Conservation (phyloP, 2,329 filamentous ascomycete genomes). For the Dactylellina parvicollis region DNA sequence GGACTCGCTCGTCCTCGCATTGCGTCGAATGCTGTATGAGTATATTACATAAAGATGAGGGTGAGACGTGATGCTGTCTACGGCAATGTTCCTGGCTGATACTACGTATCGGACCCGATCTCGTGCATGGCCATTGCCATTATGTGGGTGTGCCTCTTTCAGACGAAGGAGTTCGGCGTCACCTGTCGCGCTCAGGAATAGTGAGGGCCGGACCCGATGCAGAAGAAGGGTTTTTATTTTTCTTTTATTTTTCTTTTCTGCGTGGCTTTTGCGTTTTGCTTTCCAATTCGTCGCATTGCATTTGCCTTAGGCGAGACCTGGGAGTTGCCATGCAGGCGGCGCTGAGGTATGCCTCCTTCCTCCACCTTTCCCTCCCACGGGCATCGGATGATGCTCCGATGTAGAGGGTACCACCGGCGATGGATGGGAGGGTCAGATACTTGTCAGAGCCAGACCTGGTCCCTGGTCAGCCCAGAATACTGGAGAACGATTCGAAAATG, state of each 20-base stretch:
- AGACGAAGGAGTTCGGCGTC: conserved; percentile 41
- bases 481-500: conserved; percentile 52
- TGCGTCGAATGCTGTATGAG: conserved; percentile 7
- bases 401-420: conserved; percentile 48
- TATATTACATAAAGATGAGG: conserved; percentile 25
- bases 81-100: conserved; percentile 2
- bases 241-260: conserved; percentile 15
- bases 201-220: conserved; percentile 13
- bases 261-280: conserved; percentile 36
- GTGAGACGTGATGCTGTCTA: conserved; percentile 3
- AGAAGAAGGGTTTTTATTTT: conserved; percentile 8
- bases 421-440: conserved; percentile 31
- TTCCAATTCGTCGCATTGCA: conserved; percentile 51
- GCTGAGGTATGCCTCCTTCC: conserved; percentile 48
- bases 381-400: conserved; percentile 55
- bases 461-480: conserved; percentile 54
- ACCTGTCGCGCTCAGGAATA: conserved; percentile 41
- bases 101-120: background rate
- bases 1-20: conserved; percentile 50
- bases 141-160: conserved; percentile 14
- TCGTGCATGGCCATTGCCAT: conserved; percentile 18
- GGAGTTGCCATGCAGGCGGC: conserved; percentile 47
- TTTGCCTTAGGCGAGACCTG: conserved; percentile 53
- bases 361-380: conserved; percentile 49
- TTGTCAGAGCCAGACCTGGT: conserved; percentile 21